Base-by-base conservation (phyloP, 73 alveolate genomes). In the Paramecium pentaurelia region DNA sequence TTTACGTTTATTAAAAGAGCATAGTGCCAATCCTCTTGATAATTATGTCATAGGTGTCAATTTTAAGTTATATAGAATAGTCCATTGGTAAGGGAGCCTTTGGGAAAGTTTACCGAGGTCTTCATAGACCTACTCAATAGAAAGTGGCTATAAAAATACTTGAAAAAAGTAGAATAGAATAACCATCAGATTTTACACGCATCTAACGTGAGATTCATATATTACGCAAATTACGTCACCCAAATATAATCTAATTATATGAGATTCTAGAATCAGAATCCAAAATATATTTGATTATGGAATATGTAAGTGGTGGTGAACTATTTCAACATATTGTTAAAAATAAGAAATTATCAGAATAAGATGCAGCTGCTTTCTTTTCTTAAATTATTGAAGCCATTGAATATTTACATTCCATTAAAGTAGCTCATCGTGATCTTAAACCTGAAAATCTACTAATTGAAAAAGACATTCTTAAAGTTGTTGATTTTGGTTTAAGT, bases 241-340 rank as follows among this genome's bases (percentile, higher is more conserved):
- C 98, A 1, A 95, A 96, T 51, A 95, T 97, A 1, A 95, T 96
- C 16, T 96, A 97, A 92, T 86, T 97, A 68, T 97, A 96, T 96
- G 99, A 97, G 86, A 95, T 96, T 75, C 58, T 92, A 10, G 99
- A 97, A 93, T 95, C 97, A 25, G 71, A 95, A 4, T 88, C 96
- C n/a, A 94, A 96, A 37, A 95, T 96, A 49, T 96, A 60, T 92
- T 93, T 97, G 42, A 95, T 97, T 54, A 96, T 97, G 99, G 99
- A 97, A 95, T 95, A 89, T 88, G 98, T 98, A n/a, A 60, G 89
- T 27, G 98, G 98, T 12, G 99, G 99, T 3, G 99, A 97, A 49
- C 86, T 87, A 96, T 97, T 97, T 93, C 94, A 97, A 70, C 93
- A 95, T 95, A 97, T 97, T 16, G 99, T 97, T 22, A 80, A 94